These are phyloP conservation scores for Logfia minima DNA, from an alignment of 129 eudicot genomes.

Conservation along the genomic window DNA sequence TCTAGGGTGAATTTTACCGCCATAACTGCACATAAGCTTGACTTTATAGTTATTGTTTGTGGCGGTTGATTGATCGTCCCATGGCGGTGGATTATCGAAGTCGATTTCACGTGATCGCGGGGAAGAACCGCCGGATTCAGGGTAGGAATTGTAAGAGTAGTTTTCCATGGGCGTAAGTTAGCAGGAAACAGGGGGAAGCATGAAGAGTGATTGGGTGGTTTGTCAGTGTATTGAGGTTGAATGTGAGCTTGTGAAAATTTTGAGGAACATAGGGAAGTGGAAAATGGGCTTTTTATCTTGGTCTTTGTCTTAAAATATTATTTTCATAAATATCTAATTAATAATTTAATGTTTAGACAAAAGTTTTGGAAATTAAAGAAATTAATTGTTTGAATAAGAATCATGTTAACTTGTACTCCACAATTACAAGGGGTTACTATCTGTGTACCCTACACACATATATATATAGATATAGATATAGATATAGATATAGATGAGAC, in stretches of 20 bases:
- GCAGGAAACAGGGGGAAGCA: not conserved
- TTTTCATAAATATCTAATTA: not conserved
- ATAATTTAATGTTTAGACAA: not conserved
- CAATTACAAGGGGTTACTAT: too few relatives aligned
- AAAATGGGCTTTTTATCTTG: constrained; percentile 33
- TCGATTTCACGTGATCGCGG: constrained; percentile 94
- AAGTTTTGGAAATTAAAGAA: not conserved
- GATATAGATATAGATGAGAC: too few relatives aligned
- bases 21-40: constrained; percentile 91
- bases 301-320: not conserved
- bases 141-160: constrained; percentile 71
- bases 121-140: constrained; percentile 92
- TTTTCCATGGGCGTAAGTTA: constrained; percentile 60
- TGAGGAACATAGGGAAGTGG: constrained; percentile 23
- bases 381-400: too few relatives aligned
- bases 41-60: constrained; percentile 52
- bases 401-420: too few relatives aligned
- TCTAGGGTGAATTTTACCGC: constrained; percentile 88
- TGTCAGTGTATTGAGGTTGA: not conserved
- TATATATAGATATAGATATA: too few relatives aligned
- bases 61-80: constrained; percentile 58
- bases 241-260: constrained; percentile 1
- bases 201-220: not conserved
- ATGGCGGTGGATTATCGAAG: constrained; percentile 81
- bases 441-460: too few relatives aligned